A percentile compares a stretch with the other conserved stretches of the same genome.
These are phyloP conservation scores for Nyssa sinensis DNA, from an alignment of 148 eudicot species.

Conservation along the genomic window DNA sequence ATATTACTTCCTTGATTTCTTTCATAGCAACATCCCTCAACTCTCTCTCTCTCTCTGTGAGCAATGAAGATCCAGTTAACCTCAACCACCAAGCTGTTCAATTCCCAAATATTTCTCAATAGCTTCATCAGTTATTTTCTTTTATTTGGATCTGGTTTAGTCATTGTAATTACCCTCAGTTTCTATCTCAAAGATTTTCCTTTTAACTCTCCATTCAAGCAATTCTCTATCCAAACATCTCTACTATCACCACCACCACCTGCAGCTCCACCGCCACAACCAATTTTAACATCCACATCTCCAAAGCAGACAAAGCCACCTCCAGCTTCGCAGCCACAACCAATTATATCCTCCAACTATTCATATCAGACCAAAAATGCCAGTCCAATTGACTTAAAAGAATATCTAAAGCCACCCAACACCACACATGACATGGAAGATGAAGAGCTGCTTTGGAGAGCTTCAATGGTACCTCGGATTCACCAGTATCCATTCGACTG, in stretches of 20 bases:
- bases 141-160: slow-evolving; percentile 51
- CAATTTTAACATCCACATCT: background rate
- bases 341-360: background rate
- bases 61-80: background rate
- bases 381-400: slow-evolving; percentile 1
- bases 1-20: background rate
- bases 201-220: slow-evolving; percentile 1
- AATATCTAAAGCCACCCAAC: slow-evolving; percentile 7
- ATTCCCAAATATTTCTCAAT: slow-evolving; percentile 31
- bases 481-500: slow-evolving; percentile 14
- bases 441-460: too few species aligned
- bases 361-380: background rate
- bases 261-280: too few species aligned
- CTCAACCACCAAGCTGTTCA: slow-evolving; percentile 16
- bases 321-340: background rate
- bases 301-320: background rate
- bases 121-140: slow-evolving; percentile 39
- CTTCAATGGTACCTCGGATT: too few species aligned
- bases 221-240: slow-evolving; percentile 10
- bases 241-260: background rate
- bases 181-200: slow-evolving; percentile 24
- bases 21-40: background rate
- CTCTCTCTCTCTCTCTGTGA: background rate
- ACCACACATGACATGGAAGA: too few species aligned
- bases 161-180: slow-evolving; percentile 44